A percentile compares a stretch with the other conserved stretches of the same genome.
Evolutionary conservation across 2,329 filamentous ascomycete genomes (phyloP).

Genomic region (Bipolaris oryzae): DNA sequence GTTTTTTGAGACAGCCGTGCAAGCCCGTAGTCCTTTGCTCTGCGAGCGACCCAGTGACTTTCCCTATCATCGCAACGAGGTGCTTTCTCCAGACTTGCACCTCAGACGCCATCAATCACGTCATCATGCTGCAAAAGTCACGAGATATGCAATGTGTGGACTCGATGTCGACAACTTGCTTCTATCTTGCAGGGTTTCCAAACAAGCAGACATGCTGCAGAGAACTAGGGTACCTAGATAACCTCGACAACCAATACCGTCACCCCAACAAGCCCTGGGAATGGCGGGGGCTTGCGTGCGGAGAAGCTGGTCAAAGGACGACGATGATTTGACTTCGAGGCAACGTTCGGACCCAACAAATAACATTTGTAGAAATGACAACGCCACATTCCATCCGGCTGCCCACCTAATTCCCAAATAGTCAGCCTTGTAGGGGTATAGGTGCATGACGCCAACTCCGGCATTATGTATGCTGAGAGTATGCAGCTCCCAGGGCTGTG

Average conservation of each 20-base stretch:
- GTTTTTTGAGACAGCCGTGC: constrained; percentile 11
- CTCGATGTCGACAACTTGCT: not conserved
- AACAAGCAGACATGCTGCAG: not conserved
- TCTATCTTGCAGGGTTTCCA: not conserved
- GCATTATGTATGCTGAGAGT: constrained; percentile 14
- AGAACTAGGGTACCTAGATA: not conserved
- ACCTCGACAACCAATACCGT: not conserved
- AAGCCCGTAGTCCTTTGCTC: not conserved
- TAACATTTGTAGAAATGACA: not conserved
- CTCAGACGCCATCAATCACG: constrained; percentile 17
- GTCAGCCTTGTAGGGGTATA: constrained; percentile 11
- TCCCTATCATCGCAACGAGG: not conserved
- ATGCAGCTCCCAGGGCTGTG: constrained; percentile 13
- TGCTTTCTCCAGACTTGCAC: constrained; percentile 4
- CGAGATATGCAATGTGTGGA: constrained; percentile 1
- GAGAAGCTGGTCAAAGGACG: not conserved
- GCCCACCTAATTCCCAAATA: constrained; percentile 5
- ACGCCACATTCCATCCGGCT: constrained; percentile 1
- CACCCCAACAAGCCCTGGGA: not conserved
- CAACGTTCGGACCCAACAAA: not conserved
- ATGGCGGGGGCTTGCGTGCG: not conserved
- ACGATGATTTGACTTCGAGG: not conserved
- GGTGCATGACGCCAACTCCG: constrained; percentile 5
- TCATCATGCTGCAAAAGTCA: constrained; percentile 14
- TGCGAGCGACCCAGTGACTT: not conserved